Percentiles rank a stretch among this genome's conserved stretches.
Evolutionary conservation across 768 basidiomycete species (phyloP).

Genomic region (Rhizopogon vulgaris): DNA sequence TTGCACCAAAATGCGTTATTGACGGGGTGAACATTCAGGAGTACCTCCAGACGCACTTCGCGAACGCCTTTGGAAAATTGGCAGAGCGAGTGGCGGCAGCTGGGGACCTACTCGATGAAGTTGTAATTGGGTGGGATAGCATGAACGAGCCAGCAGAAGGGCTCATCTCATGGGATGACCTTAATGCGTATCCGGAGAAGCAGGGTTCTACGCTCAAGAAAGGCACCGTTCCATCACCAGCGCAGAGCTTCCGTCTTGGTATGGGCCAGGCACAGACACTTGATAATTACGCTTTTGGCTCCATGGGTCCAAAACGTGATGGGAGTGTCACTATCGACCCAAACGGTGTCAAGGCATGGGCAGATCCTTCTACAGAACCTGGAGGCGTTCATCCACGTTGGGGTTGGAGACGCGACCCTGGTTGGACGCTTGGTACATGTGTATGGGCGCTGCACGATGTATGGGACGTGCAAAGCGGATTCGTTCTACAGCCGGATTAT

Average conservation of each 20-base stretch:
- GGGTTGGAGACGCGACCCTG: slow-evolving; percentile 74
- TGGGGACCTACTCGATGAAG: slow-evolving; percentile 73
- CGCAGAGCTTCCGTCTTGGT: slow-evolving; percentile 78
- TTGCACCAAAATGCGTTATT: slow-evolving; percentile 86
- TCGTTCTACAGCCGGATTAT: slow-evolving; percentile 66
- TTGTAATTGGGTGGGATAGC: slow-evolving; percentile 95
- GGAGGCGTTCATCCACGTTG: slow-evolving; percentile 60
- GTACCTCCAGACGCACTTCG: slow-evolving; percentile 73
- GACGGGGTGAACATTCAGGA: slow-evolving; percentile 92
- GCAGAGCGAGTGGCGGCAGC: slow-evolving; percentile 73
- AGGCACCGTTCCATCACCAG: slow-evolving; percentile 80
- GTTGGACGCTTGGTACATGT: slow-evolving; percentile 76
- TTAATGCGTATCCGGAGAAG: slow-evolving; percentile 54
- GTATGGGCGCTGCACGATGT: slow-evolving; percentile 87
- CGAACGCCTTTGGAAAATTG: slow-evolving; percentile 67
- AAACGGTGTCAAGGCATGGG: slow-evolving; percentile 74
- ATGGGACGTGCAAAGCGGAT: slow-evolving; percentile 74
- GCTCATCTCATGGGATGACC: slow-evolving; percentile 55
- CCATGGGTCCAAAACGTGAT: slow-evolving; percentile 67
- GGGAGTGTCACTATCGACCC: slow-evolving; percentile 84
- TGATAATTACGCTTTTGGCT: slow-evolving; percentile 76
- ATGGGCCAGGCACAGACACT: slow-evolving; percentile 83
- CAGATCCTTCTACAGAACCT: slow-evolving; percentile 43
- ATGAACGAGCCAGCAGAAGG: slow-evolving; percentile 95
- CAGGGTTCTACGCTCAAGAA: slow-evolving; percentile 78